A percentile compares a stretch with the other conserved stretches of the same genome.
Conservation (phyloP, 106 monocot species). For the Phalaenopsis equestris region DNA sequence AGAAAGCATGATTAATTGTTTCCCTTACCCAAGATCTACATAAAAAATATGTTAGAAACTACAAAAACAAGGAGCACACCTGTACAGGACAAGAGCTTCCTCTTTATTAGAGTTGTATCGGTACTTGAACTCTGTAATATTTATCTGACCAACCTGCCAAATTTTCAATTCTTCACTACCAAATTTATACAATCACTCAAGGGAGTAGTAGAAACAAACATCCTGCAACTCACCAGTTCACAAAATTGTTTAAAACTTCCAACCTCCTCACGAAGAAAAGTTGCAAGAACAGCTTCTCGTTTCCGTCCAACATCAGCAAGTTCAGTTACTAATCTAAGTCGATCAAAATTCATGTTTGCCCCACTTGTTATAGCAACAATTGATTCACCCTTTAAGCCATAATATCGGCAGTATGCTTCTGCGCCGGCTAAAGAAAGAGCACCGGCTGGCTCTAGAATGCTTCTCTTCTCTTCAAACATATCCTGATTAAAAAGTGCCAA, state of each 20-base stretch:
- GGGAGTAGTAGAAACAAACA: background rate
- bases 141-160: constrained; percentile 78
- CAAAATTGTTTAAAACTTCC: constrained; percentile 84
- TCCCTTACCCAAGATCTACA: background rate
- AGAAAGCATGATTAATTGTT: background rate
- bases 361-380: constrained; percentile 94
- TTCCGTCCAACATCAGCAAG: constrained; percentile 99
- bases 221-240: constrained; percentile 37
- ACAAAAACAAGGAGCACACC: constrained; percentile 27
- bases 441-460: constrained; percentile 96
- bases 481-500: constrained; percentile 35
- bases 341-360: constrained; percentile 98
- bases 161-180: background rate
- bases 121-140: constrained; percentile 98
- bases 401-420: constrained; percentile 98
- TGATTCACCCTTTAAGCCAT: constrained; percentile 67
- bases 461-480: constrained; percentile 99
- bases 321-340: constrained; percentile 90
- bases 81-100: constrained; percentile 91
- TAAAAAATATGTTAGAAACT: background rate
- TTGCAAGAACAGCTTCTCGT: constrained; percentile 90
- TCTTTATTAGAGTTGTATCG: constrained; percentile 69
- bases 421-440: constrained; percentile 92
- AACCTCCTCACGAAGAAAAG: constrained; percentile 59
- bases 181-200: background rate